Percentiles rank a stretch among this genome's conserved stretches.
Conservation (phyloP, 2,329 filamentous ascomycete genomes). For the Colletotrichum graminicola region DNA sequence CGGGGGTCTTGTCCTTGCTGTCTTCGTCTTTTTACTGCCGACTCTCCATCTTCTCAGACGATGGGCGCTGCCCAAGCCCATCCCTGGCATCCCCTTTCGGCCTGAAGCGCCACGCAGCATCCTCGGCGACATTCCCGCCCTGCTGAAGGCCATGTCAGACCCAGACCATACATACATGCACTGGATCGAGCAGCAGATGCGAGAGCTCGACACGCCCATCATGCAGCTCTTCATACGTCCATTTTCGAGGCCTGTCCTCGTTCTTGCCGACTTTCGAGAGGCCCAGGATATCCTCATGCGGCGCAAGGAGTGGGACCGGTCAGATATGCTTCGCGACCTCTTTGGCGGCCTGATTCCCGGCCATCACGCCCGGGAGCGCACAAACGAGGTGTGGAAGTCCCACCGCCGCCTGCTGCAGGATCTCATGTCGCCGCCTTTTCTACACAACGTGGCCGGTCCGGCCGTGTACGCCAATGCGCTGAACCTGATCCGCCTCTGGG, state of each 20-base stretch:
- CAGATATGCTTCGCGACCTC: constrained; percentile 14
- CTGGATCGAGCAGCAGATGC: constrained; percentile 43
- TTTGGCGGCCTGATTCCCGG: constrained; percentile 43
- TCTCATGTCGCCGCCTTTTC: constrained; percentile 53
- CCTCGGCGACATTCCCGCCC: constrained; percentile 17
- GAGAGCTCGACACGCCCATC: constrained; percentile 43
- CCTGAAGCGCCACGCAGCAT: constrained; percentile 7
- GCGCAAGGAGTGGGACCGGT: constrained; percentile 52
- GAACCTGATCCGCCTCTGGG: constrained; percentile 52
- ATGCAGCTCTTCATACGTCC: constrained; percentile 52
- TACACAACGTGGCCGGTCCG: constrained; percentile 50
- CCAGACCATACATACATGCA: constrained; percentile 44
- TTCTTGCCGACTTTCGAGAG: constrained; percentile 51
- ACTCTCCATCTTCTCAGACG: too few relatives aligned
- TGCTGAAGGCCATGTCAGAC: constrained; percentile 4
- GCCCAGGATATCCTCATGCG: constrained; percentile 51
- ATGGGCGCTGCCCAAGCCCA: constrained; percentile 28
- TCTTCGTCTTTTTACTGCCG: too few relatives aligned
- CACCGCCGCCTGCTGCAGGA: constrained; percentile 53
- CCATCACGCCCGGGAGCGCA: constrained; percentile 50
- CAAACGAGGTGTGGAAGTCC: constrained; percentile 48
- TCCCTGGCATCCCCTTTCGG: constrained; percentile 29
- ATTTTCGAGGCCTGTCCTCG: constrained; percentile 47
- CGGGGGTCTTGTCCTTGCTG: too few relatives aligned
- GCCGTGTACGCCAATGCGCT: constrained; percentile 49